These are phyloP conservation scores for Vanrija sp. DNA, from an alignment of 1,284 basidiomycete genomes.

Conservation along the genomic window DNA sequence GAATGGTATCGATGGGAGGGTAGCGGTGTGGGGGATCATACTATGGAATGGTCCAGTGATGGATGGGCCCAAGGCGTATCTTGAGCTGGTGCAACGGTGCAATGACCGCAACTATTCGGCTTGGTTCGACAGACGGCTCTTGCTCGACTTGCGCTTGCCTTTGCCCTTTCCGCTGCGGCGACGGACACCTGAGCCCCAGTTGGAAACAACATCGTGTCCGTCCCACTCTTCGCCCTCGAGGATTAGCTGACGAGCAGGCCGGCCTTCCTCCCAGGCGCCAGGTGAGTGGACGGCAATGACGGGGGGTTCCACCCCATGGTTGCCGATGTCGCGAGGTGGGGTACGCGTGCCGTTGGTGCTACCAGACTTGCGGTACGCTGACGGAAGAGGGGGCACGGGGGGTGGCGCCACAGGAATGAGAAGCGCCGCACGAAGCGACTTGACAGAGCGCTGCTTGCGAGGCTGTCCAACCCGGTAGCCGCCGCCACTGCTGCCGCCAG, in stretches of 20 bases:
- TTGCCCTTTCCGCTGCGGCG: slow-evolving; percentile 4
- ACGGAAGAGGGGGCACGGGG: slow-evolving; percentile 38
- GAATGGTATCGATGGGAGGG: no score
- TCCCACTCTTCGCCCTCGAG: slow-evolving; percentile 49
- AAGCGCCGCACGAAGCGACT: slow-evolving; percentile 41
- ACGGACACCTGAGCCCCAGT: slow-evolving; percentile 16
- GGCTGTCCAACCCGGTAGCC: neutral
- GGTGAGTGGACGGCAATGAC: slow-evolving; percentile 43
- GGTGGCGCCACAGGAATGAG: slow-evolving; percentile 34
- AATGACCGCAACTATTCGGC: no score
- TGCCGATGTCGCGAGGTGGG: slow-evolving; percentile 7
- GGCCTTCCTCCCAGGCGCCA: slow-evolving; percentile 40
- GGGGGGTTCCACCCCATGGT: slow-evolving; percentile 22
- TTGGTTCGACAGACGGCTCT: no score
- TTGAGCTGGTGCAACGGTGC: no score
- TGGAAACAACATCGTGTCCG: slow-evolving; percentile 14
- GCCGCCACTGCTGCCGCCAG: neutral
- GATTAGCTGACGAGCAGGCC: slow-evolving; percentile 37
- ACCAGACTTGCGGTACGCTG: slow-evolving; percentile 8
- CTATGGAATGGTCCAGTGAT: no score
- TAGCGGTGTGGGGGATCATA: no score
- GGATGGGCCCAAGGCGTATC: no score
- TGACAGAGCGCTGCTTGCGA: slow-evolving; percentile 38
- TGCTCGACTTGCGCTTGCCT: no score
- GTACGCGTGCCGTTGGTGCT: slow-evolving; percentile 2